Conservation (phyloP, 129 eudicot species). For the Pittosporum tobira region DNA sequence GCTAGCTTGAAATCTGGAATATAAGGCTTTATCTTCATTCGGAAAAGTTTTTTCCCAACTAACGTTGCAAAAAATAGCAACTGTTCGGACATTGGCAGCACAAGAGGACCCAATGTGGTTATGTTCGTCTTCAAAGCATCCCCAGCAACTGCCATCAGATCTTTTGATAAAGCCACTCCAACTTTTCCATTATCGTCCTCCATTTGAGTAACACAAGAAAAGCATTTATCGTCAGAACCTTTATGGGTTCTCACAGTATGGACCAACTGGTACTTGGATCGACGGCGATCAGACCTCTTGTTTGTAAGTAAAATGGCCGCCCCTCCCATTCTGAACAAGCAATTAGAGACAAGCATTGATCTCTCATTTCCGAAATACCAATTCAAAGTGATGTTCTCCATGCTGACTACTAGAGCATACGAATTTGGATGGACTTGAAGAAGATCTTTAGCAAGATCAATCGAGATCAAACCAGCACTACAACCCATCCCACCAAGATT, state of each 20-base stretch:
- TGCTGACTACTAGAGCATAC: slow-evolving; percentile 66
- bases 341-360: slow-evolving; percentile 82
- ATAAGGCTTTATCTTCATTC: slow-evolving; percentile 84
- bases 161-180: slow-evolving; percentile 76
- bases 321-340: slow-evolving; percentile 89
- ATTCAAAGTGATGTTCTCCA: slow-evolving; percentile 75
- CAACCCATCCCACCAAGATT: slow-evolving; percentile 94
- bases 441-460: slow-evolving; percentile 86
- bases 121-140: slow-evolving; percentile 82
- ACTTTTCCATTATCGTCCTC: slow-evolving; percentile 68
- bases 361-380: slow-evolving; percentile 89
- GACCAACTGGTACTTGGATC: slow-evolving; percentile 64
- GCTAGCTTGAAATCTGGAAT: slow-evolving; percentile 83
- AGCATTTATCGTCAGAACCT: slow-evolving; percentile 79
- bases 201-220: slow-evolving; percentile 64
- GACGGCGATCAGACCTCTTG: slow-evolving; percentile 44
- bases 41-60: slow-evolving; percentile 53
- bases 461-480: slow-evolving; percentile 75
- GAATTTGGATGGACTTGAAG: slow-evolving; percentile 76
- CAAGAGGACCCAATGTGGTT: slow-evolving; percentile 80
- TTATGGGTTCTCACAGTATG: slow-evolving; percentile 83
- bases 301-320: slow-evolving; percentile 73
- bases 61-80: slow-evolving; percentile 71
- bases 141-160: slow-evolving; percentile 86
- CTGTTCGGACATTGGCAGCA: slow-evolving; percentile 84